Evolutionary conservation across 148 eudicot genomes (phyloP), one percentile per base, ranked within the genome.

Genomic region (Diospyros kaki): DNA sequence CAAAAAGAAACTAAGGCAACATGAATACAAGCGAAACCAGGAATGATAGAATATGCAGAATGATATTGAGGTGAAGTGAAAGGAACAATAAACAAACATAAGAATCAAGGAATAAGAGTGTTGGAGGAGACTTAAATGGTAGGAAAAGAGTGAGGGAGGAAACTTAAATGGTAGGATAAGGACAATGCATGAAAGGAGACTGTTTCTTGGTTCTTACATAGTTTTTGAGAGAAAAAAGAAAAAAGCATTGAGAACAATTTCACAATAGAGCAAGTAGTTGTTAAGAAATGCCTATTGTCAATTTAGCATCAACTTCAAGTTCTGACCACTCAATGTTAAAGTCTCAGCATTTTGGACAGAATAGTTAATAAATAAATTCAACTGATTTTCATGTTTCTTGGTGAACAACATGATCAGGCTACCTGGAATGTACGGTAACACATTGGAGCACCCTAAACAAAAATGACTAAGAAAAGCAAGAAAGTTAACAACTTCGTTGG

Each of bases 71-170:
- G 28, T 28, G 28, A 28, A 28, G 28, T 28, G 28, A 28, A 58
- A 68, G 38, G 39, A 60, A 9, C 68, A 8, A 11, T 71, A 63
- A 1, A 61, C 17, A 62, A 6, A 50, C 9, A 66, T 42, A 15
- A 75, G 17, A 10, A 48, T 41, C 15, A 69, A 61, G 12, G 75
- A 39, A 60, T 48, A 38, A 63, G 52, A 50, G n/a, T 15, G 71
- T 3, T 43, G 28, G 39, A 28, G 71, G 71, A 8, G 53, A n/a
- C 9, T 18, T 40, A 66, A 41, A 0, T 13, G 70, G 38, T 28
- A 28, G 72, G 43, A 56, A 60, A 38, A 63, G 52, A 50, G n/a
- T 15, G 71, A 10, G 71, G 28, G 39, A 28, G 71, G 71, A 8
- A 38, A n/a, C 9, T 18, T 40, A 66, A 41, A 0, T 13, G 70